Evolutionary conservation across 169 alveolate species (phyloP).

Genomic region (Toxoplasma gondii): DNA sequence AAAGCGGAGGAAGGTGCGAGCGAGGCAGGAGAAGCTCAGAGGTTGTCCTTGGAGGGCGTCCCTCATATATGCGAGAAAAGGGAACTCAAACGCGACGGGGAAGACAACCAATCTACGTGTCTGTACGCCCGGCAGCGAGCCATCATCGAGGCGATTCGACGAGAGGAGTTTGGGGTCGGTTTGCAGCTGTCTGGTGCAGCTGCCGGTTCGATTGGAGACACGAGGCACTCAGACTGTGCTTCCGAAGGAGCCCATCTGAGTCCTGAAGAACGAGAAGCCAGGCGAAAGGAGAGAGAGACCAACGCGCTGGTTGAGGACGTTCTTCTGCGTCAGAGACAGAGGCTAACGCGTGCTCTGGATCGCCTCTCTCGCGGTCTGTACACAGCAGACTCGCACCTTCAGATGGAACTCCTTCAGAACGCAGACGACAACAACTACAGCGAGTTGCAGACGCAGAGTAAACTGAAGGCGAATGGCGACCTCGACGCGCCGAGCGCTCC

Average conservation of each 20-base stretch:
- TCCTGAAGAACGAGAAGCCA: background rate
- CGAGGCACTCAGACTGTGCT: background rate
- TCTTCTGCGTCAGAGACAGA: conserved; percentile 57
- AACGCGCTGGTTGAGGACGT: conserved; percentile 29
- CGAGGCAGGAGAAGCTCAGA: no score
- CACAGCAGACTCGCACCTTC: conserved; percentile 60
- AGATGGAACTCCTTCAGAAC: conserved; percentile 75
- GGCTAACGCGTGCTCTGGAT: conserved; percentile 68
- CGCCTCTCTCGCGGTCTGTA: conserved; percentile 62
- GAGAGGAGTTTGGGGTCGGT: conserved; percentile 16
- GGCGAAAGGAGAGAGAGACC: background rate
- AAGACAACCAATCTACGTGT: background rate
- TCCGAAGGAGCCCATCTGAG: background rate
- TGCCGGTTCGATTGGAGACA: background rate
- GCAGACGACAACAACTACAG: conserved; percentile 75
- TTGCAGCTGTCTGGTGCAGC: background rate
- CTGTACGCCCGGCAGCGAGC: background rate
- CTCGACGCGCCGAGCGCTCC: background rate
- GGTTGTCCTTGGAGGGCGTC: no score
- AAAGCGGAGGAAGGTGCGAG: no score
- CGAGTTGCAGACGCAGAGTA: background rate
- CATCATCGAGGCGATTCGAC: background rate
- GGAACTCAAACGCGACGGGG: background rate
- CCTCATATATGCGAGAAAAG: background rate
- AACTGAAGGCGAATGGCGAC: background rate